A percentile compares a stretch with the other conserved stretches of the same genome.
phyloP scores from a whole-genome alignment of 192 early-diverging fungal species.

The Martensiomyces pterosporus region DNA sequence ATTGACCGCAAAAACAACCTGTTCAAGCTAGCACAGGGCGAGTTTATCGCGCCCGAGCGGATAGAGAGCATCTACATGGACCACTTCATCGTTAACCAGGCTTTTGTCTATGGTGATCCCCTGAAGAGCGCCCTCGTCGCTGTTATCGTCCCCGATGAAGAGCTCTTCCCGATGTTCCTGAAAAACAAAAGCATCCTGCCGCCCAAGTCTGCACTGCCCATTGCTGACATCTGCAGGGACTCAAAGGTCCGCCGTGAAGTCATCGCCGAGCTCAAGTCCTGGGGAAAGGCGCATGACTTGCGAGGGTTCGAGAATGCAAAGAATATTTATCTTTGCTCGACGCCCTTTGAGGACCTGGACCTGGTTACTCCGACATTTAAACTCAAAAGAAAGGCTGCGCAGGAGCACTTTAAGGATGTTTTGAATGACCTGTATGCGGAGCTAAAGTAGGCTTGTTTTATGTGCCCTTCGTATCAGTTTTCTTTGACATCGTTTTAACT shows the following conservation, averaged over 20 bases:
- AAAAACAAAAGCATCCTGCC: slow-evolving; percentile 17
- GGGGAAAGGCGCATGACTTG: slow-evolving; percentile 57
- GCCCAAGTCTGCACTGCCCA: slow-evolving; percentile 12
- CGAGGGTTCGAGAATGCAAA: slow-evolving; percentile 70
- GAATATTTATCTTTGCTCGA: slow-evolving; percentile 57
- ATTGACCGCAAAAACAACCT: slow-evolving; percentile 85
- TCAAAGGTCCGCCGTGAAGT: slow-evolving; percentile 49
- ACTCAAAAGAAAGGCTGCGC: slow-evolving; percentile 49
- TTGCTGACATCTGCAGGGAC: slow-evolving; percentile 57
- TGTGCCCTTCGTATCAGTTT: too few species aligned
- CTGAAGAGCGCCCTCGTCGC: slow-evolving; percentile 68
- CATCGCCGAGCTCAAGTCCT: slow-evolving; percentile 50
- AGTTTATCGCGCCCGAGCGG: slow-evolving; percentile 81
- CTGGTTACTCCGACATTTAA: slow-evolving; percentile 78
- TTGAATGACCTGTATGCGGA: slow-evolving; percentile 57
- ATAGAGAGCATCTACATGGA: slow-evolving; percentile 67
- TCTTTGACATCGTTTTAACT: too few species aligned
- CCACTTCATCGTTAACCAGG: slow-evolving; percentile 63
- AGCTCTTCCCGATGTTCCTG: slow-evolving; percentile 36
- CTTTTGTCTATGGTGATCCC: slow-evolving; percentile 77
- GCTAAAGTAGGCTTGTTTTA: too few species aligned
- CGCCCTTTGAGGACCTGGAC: slow-evolving; percentile 69
- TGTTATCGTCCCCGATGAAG: slow-evolving; percentile 70
- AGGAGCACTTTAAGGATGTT: slow-evolving; percentile 35
- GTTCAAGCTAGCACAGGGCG: slow-evolving; percentile 77